These are phyloP conservation scores for Populus davidiana DNA, from an alignment of 345 rosid species.

Conservation along the genomic window DNA sequence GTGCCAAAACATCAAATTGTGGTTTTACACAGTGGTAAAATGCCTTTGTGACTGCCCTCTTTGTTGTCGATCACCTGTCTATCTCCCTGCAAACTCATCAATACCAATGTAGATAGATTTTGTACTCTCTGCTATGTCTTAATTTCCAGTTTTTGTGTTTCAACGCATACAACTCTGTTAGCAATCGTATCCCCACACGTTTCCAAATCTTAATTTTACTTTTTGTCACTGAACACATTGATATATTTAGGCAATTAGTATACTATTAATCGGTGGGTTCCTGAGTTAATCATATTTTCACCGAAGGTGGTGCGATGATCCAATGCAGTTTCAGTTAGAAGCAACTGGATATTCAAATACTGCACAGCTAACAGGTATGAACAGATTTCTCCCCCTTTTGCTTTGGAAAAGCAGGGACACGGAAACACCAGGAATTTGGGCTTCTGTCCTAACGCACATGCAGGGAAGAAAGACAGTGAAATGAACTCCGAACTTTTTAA, in stretches of 20 bases:
- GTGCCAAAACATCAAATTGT: conserved; percentile 72
- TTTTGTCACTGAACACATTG: neutral
- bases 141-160: neutral
- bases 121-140: neutral
- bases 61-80: neutral
- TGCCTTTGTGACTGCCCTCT: conserved; percentile 44
- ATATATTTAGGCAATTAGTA: neutral
- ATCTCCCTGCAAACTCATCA: neutral
- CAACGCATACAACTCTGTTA: neutral
- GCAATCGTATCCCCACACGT: neutral
- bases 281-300: too few relatives aligned
- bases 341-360: too few relatives aligned
- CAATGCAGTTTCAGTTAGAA: too few relatives aligned
- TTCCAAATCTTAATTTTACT: neutral
- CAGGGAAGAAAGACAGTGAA: too few relatives aligned
- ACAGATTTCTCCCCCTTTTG: too few relatives aligned
- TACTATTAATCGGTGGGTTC: too few relatives aligned
- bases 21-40: conserved; percentile 80
- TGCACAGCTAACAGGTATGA: too few relatives aligned
- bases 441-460: too few relatives aligned
- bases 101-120: neutral
- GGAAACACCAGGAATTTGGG: too few relatives aligned
- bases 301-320: too few relatives aligned
- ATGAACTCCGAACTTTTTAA: too few relatives aligned
- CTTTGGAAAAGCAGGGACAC: too few relatives aligned